Percentiles rank a stretch among this genome's conserved stretches.
These are phyloP conservation scores for Carallia pectinifolia DNA, from an alignment of 345 rosid species.

Conservation along the genomic window DNA sequence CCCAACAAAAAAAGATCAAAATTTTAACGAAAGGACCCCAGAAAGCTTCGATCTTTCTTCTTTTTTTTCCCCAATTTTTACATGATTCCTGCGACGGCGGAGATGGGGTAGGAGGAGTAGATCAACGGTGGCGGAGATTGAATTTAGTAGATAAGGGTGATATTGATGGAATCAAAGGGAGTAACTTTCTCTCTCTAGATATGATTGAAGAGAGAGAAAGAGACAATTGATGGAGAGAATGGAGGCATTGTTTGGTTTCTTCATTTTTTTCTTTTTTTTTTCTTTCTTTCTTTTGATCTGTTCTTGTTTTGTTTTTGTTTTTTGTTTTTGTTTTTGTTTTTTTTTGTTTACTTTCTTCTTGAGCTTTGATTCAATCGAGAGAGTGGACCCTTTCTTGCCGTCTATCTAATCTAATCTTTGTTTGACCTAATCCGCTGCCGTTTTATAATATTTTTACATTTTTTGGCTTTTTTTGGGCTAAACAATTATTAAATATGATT, in stretches of 20 bases:
- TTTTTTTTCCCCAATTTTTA: background rate
- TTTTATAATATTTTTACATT: background rate
- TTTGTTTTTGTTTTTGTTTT: background rate
- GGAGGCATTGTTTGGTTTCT: background rate
- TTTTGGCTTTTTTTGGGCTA: background rate
- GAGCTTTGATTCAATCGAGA: conserved; percentile 12
- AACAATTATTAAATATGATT: background rate
- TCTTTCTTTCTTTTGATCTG: too few relatives aligned
- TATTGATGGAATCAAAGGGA: background rate
- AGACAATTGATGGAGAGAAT: background rate
- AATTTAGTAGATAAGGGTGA: background rate
- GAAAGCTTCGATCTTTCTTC: background rate
- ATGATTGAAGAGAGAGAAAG: conserved; percentile 13
- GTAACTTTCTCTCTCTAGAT: conserved; percentile 24
- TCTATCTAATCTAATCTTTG: background rate
- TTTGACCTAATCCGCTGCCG: background rate
- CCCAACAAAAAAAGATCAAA: too few relatives aligned
- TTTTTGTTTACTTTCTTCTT: background rate
- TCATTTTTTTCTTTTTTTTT: background rate
- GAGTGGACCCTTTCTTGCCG: background rate
- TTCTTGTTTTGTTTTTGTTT: background rate
- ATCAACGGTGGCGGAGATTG: conserved; percentile 9
- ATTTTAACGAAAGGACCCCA: too few relatives aligned
- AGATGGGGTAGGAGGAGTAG: background rate
- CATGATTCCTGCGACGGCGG: background rate